Conservation (phyloP, 305 asterid genomes). For the Fraxinus floribunda region DNA sequence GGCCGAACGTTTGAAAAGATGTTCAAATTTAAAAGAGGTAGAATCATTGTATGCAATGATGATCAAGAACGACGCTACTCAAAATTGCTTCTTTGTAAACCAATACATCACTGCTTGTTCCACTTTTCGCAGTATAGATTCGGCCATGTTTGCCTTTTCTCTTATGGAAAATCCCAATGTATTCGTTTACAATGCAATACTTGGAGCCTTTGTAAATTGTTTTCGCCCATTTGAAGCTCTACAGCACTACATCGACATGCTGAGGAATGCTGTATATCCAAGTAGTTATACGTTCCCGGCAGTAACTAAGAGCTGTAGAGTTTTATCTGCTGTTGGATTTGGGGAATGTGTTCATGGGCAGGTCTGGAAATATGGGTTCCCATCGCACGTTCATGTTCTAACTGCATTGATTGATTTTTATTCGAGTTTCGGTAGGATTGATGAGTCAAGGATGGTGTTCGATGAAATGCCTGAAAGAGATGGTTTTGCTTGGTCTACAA, state of each 20-base stretch:
- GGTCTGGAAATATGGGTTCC: slow-evolving; percentile 50
- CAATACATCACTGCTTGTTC: slow-evolving; percentile 66
- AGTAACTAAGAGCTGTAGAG: slow-evolving; percentile 50
- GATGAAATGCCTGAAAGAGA: slow-evolving; percentile 65
- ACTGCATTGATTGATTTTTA: slow-evolving; percentile 65
- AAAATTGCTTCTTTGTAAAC: slow-evolving; percentile 63
- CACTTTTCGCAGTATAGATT: slow-evolving; percentile 30
- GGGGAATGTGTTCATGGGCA: slow-evolving; percentile 65
- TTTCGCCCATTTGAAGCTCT: slow-evolving; percentile 44
- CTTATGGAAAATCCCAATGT: slow-evolving; percentile 46
- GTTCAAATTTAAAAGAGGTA: slow-evolving; percentile 46
- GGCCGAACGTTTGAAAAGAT: slow-evolving; percentile 36
- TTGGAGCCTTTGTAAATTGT: slow-evolving; percentile 50
- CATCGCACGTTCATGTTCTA: slow-evolving; percentile 45
- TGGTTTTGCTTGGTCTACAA: slow-evolving; percentile 58
- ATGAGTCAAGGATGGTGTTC: slow-evolving; percentile 46
- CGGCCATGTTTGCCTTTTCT: slow-evolving; percentile 48
- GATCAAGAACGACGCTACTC: slow-evolving; percentile 44
- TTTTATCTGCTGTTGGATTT: slow-evolving; percentile 25
- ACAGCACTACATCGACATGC: slow-evolving; percentile 44
- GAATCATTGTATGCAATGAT: slow-evolving; percentile 52
- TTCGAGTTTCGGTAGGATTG: slow-evolving; percentile 45
- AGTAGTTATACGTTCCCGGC: slow-evolving; percentile 63
- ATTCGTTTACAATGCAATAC: slow-evolving; percentile 55
- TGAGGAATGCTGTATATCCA: slow-evolving; percentile 45